Percentiles rank a stretch among this genome's conserved stretches.
phyloP scores from a whole-genome alignment of 257 asterid species.

The Mitragyna speciosa region DNA sequence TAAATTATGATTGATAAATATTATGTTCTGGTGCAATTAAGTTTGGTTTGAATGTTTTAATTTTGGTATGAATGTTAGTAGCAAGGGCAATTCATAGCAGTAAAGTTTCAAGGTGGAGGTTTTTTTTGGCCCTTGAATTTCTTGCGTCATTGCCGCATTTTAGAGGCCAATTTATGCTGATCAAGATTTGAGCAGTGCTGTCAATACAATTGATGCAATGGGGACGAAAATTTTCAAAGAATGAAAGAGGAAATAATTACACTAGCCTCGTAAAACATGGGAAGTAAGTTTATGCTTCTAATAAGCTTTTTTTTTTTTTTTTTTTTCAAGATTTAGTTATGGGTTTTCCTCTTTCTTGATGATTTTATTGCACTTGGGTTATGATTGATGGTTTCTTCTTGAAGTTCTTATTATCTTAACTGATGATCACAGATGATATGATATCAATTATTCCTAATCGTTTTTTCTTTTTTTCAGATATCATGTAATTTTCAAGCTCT shows the following conservation, averaged over 20 bases:
- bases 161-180: background rate
- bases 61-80: conserved; percentile 12
- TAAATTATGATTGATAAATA: no score
- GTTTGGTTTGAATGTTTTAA: no score
- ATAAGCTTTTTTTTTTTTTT: no score
- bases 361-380: background rate
- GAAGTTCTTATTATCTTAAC: no score
- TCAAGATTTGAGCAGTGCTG: background rate
- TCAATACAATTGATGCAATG: background rate
- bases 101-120: background rate
- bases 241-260: background rate
- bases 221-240: background rate
- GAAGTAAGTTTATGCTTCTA: background rate
- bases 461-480: no score
- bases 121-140: background rate
- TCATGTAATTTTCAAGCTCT: no score
- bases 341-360: background rate
- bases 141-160: background rate
- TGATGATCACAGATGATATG: no score
- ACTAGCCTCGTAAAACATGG: background rate
- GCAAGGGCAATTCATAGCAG: background rate
- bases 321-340: no score
- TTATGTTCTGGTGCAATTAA: no score
- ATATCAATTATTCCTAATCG: no score
- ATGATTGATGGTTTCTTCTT: background rate